Evolutionary conservation across 2,329 filamentous ascomycete species (phyloP).

Genomic region (Hypoxylon sp.): DNA sequence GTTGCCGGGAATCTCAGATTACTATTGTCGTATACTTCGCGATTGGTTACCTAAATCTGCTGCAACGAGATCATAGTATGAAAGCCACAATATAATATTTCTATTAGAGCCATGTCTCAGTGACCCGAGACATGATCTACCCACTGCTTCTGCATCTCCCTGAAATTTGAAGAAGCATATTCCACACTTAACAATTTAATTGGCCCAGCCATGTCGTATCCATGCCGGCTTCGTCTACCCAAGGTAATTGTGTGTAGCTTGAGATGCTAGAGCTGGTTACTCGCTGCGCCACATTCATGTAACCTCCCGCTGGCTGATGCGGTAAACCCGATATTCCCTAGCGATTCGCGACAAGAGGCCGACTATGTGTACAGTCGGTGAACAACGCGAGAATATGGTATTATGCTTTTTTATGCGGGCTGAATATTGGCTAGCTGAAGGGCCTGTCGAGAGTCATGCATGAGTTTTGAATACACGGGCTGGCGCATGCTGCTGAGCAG

Average conservation of each 20-base stretch:
- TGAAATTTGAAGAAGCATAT: too few species aligned
- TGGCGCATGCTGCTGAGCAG: too few species aligned
- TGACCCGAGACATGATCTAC: neutral
- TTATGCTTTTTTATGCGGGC: too few species aligned
- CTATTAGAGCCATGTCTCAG: neutral
- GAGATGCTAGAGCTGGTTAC: neutral
- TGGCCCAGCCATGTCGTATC: neutral
- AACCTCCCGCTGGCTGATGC: neutral
- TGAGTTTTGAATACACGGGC: too few species aligned
- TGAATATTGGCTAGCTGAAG: too few species aligned
- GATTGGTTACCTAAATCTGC: too few species aligned
- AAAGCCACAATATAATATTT: too few species aligned
- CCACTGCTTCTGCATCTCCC: too few species aligned
- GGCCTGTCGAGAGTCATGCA: too few species aligned
- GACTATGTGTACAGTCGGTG: neutral
- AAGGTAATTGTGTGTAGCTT: neutral
- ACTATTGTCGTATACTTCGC: too few species aligned
- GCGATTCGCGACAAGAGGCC: neutral
- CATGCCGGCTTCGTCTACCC: neutral
- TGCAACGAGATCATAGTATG: too few species aligned
- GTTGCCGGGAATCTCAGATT: too few species aligned
- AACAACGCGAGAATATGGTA: neutral
- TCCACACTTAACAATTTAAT: neutral
- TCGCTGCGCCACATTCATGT: neutral
- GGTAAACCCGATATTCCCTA: neutral